Evolutionary conservation across 805 yeast genomes (phyloP).

Genomic region (Wickerhamomyces mucosus): DNA sequence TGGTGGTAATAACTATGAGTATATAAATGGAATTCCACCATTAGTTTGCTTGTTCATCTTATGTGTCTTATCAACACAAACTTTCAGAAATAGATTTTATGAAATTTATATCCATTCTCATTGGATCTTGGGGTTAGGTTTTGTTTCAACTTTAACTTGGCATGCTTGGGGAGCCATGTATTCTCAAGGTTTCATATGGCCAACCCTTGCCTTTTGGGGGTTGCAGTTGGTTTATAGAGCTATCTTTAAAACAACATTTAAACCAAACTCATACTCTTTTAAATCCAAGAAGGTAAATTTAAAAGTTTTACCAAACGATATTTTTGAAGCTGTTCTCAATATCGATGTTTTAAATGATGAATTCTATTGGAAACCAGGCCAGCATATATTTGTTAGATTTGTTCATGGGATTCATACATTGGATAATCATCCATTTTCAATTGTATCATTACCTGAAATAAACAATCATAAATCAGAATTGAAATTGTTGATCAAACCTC

Average conservation of each 20-base stretch:
- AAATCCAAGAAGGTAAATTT: conserved; percentile 28
- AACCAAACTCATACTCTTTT: conserved; percentile 32
- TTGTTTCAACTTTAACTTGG: conserved; percentile 35
- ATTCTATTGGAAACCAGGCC: conserved; percentile 43
- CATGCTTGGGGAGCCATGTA: conserved; percentile 30
- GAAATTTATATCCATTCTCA: conserved; percentile 43
- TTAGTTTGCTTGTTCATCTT: conserved; percentile 33
- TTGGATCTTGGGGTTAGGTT: conserved; percentile 43
- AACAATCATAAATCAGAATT: conserved; percentile 19
- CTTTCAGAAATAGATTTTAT: conserved; percentile 30
- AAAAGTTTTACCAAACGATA: conserved; percentile 15
- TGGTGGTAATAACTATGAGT: conserved; percentile 15
- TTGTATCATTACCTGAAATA: conserved; percentile 25
- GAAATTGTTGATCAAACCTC: conserved; percentile 36
- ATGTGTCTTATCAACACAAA: conserved; percentile 32
- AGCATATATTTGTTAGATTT: conserved; percentile 42
- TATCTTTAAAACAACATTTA: conserved; percentile 34
- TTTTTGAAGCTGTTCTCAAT: conserved; percentile 27
- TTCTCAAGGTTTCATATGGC: conserved; percentile 36
- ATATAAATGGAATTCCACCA: conserved; percentile 38
- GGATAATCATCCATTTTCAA: conserved; percentile 51
- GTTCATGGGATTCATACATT: conserved; percentile 30
- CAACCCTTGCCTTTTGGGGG: conserved; percentile 42
- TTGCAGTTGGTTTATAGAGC: conserved; percentile 38
- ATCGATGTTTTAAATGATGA: conserved; percentile 18